Base-by-base conservation (phyloP, 1,284 basidiomycete species). In the Marasmius tenuissimus region DNA sequence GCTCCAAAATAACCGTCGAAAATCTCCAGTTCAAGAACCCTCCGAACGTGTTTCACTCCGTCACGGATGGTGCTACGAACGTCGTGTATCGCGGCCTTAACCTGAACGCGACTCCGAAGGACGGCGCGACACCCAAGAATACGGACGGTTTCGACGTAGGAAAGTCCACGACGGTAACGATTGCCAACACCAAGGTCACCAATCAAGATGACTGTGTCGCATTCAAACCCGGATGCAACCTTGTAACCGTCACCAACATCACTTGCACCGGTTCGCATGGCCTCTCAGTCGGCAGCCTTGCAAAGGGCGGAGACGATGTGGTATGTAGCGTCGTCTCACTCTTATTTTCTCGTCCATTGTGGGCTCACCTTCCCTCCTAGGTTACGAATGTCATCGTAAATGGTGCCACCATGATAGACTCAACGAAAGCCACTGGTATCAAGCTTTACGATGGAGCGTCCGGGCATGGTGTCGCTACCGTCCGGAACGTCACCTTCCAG, bases 131-230 rank as follows among this genome's bases (percentile, higher is more conserved):
- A 1, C 68, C 72, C 4, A 72, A 72, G 53, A 74, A 74, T 55
- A 74, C 72, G 2, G 72, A 74, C 47, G 71, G 72, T 4, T 73
- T 73, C 39, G 71, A 74, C 56, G 64, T 73, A 38, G 69, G 72
- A 14, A 47, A 66, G 3, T 70, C 70, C 34, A 67, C 67, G 5
- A 67, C 62, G 55, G 71, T 74, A 16, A 72, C 72, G 6, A 66
- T 73, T 35, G 60, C 61, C 12, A 68, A 72, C 59, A 68, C 68
- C 16, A 68, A 63, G 5, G 70, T 74, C 22, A 56, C 58, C 6
- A 74, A 74, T 60, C 72, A 74, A 63, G 69, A 74, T 56, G 72
- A 74, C 58, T 74, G 72, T 49, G 70, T 74, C 27, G 72, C 70
- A 3, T 68, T 74, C 63, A 73, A 74, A 60, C 61, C 70, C 3